These are phyloP conservation scores for Colletotrichum ledebouriae DNA, from an alignment of 2,329 filamentous ascomycete species.

Conservation along the genomic window DNA sequence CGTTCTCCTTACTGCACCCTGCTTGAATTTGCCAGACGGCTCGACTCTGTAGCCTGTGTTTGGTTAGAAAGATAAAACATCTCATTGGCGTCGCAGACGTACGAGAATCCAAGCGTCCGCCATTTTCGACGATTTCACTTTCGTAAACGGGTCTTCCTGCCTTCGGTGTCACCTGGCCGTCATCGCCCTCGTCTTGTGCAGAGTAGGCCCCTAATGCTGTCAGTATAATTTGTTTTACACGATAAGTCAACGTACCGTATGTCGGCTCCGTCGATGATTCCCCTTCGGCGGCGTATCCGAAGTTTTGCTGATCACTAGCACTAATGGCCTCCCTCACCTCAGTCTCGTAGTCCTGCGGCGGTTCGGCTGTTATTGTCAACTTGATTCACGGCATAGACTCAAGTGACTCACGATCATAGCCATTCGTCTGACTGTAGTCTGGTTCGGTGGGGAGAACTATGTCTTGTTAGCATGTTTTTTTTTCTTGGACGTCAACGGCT, in stretches of 20 bases:
- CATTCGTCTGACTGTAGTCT: slow-evolving; percentile 1
- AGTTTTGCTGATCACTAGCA: slow-evolving; percentile 9
- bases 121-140: slow-evolving; percentile 31
- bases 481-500: not conserved
- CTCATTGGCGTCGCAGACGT: slow-evolving; percentile 36
- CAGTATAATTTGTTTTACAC: not conserved
- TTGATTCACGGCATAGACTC: not conserved
- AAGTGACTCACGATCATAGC: slow-evolving; percentile 8
- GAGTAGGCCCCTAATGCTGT: slow-evolving; percentile 6
- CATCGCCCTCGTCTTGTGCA: slow-evolving; percentile 47
- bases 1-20: slow-evolving; percentile 54
- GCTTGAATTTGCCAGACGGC: slow-evolving; percentile 55
- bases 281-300: slow-evolving; percentile 8
- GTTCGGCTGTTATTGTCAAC: slow-evolving; percentile 14
- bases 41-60: slow-evolving; percentile 57
- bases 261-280: slow-evolving; percentile 34
- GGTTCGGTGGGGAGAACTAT: not conserved
- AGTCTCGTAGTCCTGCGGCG: slow-evolving; percentile 4
- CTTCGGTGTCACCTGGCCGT: slow-evolving; percentile 45
- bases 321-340: slow-evolving; percentile 11
- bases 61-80: slow-evolving; percentile 2
- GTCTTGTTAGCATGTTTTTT: not conserved
- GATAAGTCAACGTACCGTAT: slow-evolving; percentile 28
- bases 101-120: slow-evolving; percentile 53
- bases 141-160: slow-evolving; percentile 13